Base-by-base conservation (phyloP, 2,329 filamentous ascomycete genomes). In the Sclerotinia trifoliorum region DNA sequence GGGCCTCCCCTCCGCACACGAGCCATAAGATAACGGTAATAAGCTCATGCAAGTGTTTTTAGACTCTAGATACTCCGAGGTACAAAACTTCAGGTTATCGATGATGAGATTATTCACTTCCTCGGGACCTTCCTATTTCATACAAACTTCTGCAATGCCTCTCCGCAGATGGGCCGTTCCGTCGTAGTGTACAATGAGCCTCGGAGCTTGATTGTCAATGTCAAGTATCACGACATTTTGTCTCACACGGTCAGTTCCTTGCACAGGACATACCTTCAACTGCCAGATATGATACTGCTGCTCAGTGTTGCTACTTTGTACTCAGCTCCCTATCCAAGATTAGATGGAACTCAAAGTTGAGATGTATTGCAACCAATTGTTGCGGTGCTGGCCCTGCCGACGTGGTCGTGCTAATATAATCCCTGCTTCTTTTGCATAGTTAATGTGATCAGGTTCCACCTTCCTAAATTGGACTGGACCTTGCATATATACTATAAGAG, bases 301-400 rank as follows among this genome's bases (percentile, higher is more conserved):
- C 6, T 19, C 24, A 39, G 29, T 62, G 58, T 61, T 46, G 15
- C 44, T n/a, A 32, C 49, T 19, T 21, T 11, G 58, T 32, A 61
- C 26, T 61, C 58, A 51, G n/a, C 29, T 62, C 46, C 57, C 42
- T 35, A 35, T 29, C 13, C 24, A 61, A 48, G 42, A 46, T 61
- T 32, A 61, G 57, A 35, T 48, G 26, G 6, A 48, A 49, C 32
- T 62, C 15, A 49, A 49, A 46, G 29, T 49, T 39, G 24, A 39
- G 19, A 5, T 17, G 42, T 32, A 15, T n/a, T 17, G 26, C 42
- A 24, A 54, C 21, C 57, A 35, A 61, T 44, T 17, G 57, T 61
- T 32, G 42, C 21, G 17, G 10, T 32, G 42, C 13, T 32, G 48
- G 44, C 26, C 15, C 13, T 17, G 21, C 24, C 29, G 46, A 49